Base-by-base conservation (phyloP, 495 filamentous ascomycete genomes). In the Neurospora tetrasperma region DNA sequence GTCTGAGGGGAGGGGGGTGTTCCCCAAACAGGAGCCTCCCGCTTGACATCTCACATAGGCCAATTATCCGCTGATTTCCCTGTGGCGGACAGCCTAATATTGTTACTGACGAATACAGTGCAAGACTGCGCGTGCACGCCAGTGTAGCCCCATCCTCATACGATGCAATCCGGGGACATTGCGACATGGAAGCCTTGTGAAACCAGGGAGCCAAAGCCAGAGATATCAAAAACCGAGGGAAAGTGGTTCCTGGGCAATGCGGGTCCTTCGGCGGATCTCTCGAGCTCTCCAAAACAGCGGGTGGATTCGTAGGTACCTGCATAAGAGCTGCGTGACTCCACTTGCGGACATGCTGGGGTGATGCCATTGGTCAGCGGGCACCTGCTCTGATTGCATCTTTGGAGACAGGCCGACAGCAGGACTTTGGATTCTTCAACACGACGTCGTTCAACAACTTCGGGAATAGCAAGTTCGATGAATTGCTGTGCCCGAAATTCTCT, bases 221-320 rank as follows among this genome's bases (percentile, higher is more conserved):
- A 66, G 27, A 66, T 66, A 66, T 31, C 31, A 12, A 62, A 38
- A 38, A 38, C 35, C 54, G 8, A 38, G 18, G 70, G 70, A 38
- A 46, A 54, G 40, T 72, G 54, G 48, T 38, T 42, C 62, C 46
- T 41, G 71, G 44, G 46, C 46, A 38, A 40, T 62, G 48, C 27
- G 46, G 70, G 66, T 71, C 71, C 62, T 41, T 72, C 35, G 48
- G 48, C 48, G 48, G 48, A 54, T 54, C 54, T 62, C 54, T 27
- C 20, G 23, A 62, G 54, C 54, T 62, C 54, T 66, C 54, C 54
- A 41, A 72, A 72, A 72, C 71, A 59, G 48, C 48, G 38, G 38
- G 44, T 41, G 46, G 71, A 59, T 41, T 73, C 20, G 72, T 31
- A 71, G 20, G 72, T 71, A 73, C 72, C 72, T 73, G 72, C 71